Base-by-base conservation (phyloP, 208 protist species). In the Trypanosoma caninum region DNA sequence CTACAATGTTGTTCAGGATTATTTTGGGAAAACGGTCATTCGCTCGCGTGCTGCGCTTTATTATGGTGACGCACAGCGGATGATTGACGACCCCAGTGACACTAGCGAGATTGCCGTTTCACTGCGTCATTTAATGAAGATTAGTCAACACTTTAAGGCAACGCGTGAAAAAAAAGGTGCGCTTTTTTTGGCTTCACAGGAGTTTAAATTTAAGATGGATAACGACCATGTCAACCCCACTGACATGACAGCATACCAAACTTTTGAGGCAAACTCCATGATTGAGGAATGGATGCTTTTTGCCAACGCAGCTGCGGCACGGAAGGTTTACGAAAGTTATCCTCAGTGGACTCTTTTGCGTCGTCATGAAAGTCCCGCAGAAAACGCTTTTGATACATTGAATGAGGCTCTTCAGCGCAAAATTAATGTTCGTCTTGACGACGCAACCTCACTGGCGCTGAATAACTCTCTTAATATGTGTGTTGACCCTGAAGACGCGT, bases 221-320 rank as follows among this genome's bases (percentile, higher is more conserved):
- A 91, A 91, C 55, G 73, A 92, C 51, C 82, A 94, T 58, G 73
- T 92, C 6, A 93, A 91, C 58, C 79, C 87, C 33, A 93, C 90
- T 2, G 84, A 94, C 62, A 94, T 98, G 79, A 72, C 94, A 54
- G 62, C 81, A 30, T 97, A 98, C 69, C 75, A 93, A 69, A 89
- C 80, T 0, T 87, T 94, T 55, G 89, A 97, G 59, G 93, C 94
- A 7, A 97, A 97, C 64, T 97, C 92, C 22, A 87, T 98, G 82
- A 94, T 98, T 66, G 97, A 98, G 74, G 95, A 98, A 66, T 98
- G 96, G 82, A 98, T 98, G 97, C 78, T 98, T 44, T 94, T 97
- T 63, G 97, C 95, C n/a, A 98, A 98, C 69, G 82, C 87, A 35
- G 87, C 84, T 2, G 97, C 93, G 5, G 93, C 95, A 35, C 64